Evolutionary conservation across 768 basidiomycete genomes (phyloP).

Genomic region (Lyophyllum semitale): DNA sequence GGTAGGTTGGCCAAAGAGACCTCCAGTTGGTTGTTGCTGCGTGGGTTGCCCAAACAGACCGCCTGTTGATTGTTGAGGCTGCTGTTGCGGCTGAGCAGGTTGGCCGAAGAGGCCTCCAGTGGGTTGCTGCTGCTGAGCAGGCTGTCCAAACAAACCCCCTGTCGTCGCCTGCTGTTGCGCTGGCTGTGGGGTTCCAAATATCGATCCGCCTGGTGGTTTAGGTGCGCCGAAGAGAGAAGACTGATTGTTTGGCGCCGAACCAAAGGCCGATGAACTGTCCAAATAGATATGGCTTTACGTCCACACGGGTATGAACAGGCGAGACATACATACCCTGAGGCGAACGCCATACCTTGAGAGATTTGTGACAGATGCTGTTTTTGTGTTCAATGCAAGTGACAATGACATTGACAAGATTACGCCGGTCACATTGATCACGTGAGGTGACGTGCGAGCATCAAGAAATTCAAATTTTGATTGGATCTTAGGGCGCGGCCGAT

Average conservation of each 20-base stretch:
- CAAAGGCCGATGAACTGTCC: background rate
- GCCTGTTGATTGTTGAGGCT: slow-evolving; percentile 27
- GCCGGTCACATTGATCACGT: background rate
- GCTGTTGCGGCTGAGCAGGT: slow-evolving; percentile 20
- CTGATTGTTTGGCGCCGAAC: slow-evolving; percentile 18
- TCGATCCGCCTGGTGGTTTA: slow-evolving; percentile 28
- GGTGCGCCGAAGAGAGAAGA: slow-evolving; percentile 33
- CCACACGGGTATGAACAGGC: background rate
- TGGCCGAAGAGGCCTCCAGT: slow-evolving; percentile 32
- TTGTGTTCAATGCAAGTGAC: background rate
- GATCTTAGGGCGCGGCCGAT: too few species aligned
- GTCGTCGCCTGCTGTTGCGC: slow-evolving; percentile 25
- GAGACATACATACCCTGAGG: slow-evolving; percentile 5
- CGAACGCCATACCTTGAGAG: slow-evolving; percentile 7
- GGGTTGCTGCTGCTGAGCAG: slow-evolving; percentile 23
- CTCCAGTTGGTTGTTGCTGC: slow-evolving; percentile 23
- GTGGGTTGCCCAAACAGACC: slow-evolving; percentile 24
- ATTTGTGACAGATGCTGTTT: too few species aligned
- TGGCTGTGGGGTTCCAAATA: slow-evolving; percentile 40
- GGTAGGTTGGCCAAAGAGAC: slow-evolving; percentile 27
- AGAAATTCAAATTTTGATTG: too few species aligned
- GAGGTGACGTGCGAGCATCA: background rate
- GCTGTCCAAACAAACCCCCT: slow-evolving; percentile 32
- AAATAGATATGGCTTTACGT: background rate
- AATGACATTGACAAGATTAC: background rate